Evolutionary conservation across 108 stramenopile species (phyloP), one percentile per base, ranked within the genome.

Genomic region (Cyclostephanos tholiformis): DNA sequence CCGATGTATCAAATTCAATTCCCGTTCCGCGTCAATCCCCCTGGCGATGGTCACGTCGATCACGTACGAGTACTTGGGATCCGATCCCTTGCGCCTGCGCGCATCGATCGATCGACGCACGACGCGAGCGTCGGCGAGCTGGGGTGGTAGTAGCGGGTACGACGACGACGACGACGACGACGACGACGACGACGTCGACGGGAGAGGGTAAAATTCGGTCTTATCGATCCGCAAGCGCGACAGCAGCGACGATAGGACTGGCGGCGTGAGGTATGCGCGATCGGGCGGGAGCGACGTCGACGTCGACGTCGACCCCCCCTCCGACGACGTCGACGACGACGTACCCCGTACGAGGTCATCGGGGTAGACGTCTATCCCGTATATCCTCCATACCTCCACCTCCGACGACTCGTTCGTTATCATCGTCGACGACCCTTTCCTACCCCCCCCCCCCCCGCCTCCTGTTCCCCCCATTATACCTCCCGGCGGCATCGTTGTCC

Each of bases 101-200:
- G 93, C 93, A 79, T 94, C 93, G 35, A 91, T 36, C 14, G 93
- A 94, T 20, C 93, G 82, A 58, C 93, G 88, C 50, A 91, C 81
- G 44, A 94, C 86, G 49, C 84, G 72, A 20, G 87, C 80, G 71
- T 79, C 73, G 39, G 56, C 78, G 17, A 86, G 71, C 51, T 70
- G 51, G 13, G 38, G 44, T 25, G 85, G 85, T 59, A 84, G 43
- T 6, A 55, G 52, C 26, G 27, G 23, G 51, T 8, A 32, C n/a
- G 46, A 32, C 27, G 62, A 52, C 49, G 26, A 9, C 65, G 23
- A 9, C 38, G 17, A 26, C 35, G 48, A n/a, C 22, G 22, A 13
- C 38, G 26, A 35, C 6, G 29, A 13, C 48, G 3, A 25, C 25
- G 20, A 23, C 16, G 20, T 67, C 61, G 29, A 30, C 69, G 36